These are phyloP conservation scores for Berberis thunbergii DNA, from an alignment of 164 flowering plant species.

Conservation along the genomic window DNA sequence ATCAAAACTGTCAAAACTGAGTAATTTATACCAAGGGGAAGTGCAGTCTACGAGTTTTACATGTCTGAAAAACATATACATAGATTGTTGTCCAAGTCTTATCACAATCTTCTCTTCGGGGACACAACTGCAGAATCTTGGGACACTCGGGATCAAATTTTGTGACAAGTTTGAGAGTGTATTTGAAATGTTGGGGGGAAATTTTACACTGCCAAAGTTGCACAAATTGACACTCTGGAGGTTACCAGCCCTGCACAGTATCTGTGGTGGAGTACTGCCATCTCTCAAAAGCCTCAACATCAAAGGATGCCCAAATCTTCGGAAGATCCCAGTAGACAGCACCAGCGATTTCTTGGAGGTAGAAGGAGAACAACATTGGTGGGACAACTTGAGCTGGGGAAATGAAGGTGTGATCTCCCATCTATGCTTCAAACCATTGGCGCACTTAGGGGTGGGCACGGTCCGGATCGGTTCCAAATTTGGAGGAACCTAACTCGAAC, in stretches of 20 bases:
- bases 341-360: not conserved
- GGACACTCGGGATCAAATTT: not conserved
- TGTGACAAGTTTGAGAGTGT: not conserved
- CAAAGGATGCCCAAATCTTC: not conserved
- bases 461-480: no score
- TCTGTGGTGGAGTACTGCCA: not conserved
- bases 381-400: not conserved
- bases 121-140: not conserved
- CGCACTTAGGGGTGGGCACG: no score
- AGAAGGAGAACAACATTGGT: not conserved
- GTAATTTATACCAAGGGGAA: not conserved
- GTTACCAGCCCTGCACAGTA: not conserved
- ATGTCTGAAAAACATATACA: not conserved
- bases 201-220: not conserved
- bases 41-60: not conserved
- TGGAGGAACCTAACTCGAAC: no score
- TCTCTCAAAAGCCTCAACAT: not conserved
- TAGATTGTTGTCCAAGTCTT: constrained; percentile 5
- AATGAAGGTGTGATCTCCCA: no score
- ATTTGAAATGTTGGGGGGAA: not conserved
- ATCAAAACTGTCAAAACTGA: not conserved
- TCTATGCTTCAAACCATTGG: no score
- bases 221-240: not conserved
- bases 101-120: not conserved
- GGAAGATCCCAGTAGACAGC: not conserved